Percentiles rank a stretch among this genome's conserved stretches.
These are phyloP conservation scores for Gnetum montanum DNA, from an alignment of 75 land plant species.

Conservation along the genomic window DNA sequence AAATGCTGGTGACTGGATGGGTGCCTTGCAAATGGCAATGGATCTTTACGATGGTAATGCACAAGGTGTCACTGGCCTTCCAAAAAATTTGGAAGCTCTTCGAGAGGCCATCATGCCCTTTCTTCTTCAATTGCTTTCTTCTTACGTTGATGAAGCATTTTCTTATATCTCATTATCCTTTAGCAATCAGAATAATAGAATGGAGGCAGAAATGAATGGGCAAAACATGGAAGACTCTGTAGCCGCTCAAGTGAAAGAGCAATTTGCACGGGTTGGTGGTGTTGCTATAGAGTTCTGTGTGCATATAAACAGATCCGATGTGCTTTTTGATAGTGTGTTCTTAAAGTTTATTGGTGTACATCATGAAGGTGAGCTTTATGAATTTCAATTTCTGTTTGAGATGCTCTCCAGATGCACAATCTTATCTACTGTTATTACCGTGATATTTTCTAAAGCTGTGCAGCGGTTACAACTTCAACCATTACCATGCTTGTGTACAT, in stretches of 20 bases:
- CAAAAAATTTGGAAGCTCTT: conserved; percentile 52
- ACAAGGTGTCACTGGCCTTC: conserved; percentile 94
- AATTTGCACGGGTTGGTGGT: conserved; percentile 96
- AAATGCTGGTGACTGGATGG: conserved; percentile 99
- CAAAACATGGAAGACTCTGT: conserved; percentile 8
- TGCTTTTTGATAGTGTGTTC: conserved; percentile 78
- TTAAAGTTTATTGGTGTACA: conserved; percentile 68
- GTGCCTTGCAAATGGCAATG: conserved; percentile 93
- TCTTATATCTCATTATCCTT: conserved; percentile 84
- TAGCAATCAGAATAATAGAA: conserved; percentile 35
- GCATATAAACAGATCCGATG: conserved; percentile 75
- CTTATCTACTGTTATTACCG: no score
- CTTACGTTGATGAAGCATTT: conserved; percentile 94
- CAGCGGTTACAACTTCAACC: no score
- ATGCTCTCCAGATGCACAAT: no score
- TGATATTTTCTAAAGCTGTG: no score
- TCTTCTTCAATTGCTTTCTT: conserved; percentile 72
- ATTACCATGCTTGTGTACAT: no score
- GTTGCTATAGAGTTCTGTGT: conserved; percentile 98
- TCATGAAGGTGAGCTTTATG: conserved; percentile 74
- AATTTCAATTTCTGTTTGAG: no score
- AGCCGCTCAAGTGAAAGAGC: conserved; percentile 57
- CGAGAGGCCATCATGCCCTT: conserved; percentile 72
- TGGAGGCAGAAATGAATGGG: conserved; percentile 10
- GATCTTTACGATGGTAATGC: conserved; percentile 90